Evolutionary conservation across 306 rosid genomes (phyloP).

Genomic region (Casuarina cunninghamiana): DNA sequence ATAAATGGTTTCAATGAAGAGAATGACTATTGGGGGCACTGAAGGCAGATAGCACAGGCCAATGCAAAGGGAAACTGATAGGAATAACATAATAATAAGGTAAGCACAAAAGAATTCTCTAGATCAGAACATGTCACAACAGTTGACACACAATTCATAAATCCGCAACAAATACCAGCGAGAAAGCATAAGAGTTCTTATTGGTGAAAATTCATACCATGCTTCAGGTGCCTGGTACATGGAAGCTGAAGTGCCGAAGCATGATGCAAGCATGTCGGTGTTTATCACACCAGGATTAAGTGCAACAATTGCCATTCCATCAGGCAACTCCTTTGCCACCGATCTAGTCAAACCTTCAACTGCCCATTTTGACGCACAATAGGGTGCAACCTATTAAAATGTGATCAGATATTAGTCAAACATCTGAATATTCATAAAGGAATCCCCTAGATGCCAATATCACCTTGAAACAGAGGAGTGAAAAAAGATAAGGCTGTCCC

Average conservation of each 20-base stretch:
- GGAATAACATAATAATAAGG: neutral
- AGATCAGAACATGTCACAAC: slow-evolving; percentile 7
- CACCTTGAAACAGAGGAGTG: neutral
- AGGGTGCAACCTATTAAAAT: slow-evolving; percentile 65
- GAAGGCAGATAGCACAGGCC: neutral
- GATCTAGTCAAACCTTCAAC: slow-evolving; percentile 78
- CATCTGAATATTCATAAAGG: neutral
- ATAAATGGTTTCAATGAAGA: neutral
- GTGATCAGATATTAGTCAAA: slow-evolving; percentile 5
- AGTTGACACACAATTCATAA: neutral
- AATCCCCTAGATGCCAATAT: neutral
- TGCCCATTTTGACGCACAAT: slow-evolving; percentile 97
- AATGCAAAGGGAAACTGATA: neutral
- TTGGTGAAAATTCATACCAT: slow-evolving; percentile 42
- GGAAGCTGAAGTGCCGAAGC: slow-evolving; percentile 69
- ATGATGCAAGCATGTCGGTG: slow-evolving; percentile 88
- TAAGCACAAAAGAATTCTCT: neutral
- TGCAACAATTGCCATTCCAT: slow-evolving; percentile 80
- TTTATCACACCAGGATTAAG: slow-evolving; percentile 83
- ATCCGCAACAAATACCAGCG: neutral
- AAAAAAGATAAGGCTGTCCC: neutral
- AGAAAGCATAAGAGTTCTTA: neutral
- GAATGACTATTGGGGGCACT: neutral
- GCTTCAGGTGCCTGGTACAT: slow-evolving; percentile 69
- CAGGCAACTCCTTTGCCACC: slow-evolving; percentile 76